A percentile compares a stretch with the other conserved stretches of the same genome.
Conservation (phyloP, 805 yeast species). For the Cyberlindnera sargentensis region DNA sequence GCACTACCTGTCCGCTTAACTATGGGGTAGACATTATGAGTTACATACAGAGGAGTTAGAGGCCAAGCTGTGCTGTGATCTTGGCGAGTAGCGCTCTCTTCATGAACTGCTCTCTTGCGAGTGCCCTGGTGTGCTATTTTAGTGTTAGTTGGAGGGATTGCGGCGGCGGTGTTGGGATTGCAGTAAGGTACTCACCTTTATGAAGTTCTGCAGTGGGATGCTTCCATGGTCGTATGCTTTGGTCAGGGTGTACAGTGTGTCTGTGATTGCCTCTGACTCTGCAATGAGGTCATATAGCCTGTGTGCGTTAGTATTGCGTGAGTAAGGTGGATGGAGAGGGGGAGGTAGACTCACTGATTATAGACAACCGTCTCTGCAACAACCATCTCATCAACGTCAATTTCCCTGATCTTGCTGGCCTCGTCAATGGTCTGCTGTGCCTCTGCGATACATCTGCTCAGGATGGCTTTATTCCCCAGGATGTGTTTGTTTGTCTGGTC, state of each 20-base stretch:
- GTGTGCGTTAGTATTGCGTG: constrained; percentile 1
- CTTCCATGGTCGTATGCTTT: constrained; percentile 45
- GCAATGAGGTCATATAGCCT: constrained; percentile 51
- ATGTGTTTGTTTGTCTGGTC: constrained; percentile 21
- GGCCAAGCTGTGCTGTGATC: constrained; percentile 19
- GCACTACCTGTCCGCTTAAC: no score
- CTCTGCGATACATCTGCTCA: constrained; percentile 23
- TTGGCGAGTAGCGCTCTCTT: constrained; percentile 41
- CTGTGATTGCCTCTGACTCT: constrained; percentile 65
- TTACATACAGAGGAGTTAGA: no score
- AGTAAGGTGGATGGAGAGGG: not conserved
- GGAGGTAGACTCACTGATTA: constrained; percentile 34
- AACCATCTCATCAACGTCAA: constrained; percentile 36
- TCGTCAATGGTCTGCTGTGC: constrained; percentile 27
- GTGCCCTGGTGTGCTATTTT: constrained; percentile 34
- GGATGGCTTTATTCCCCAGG: constrained; percentile 22
- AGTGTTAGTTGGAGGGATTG: constrained; percentile 27
- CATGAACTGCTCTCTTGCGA: constrained; percentile 60
- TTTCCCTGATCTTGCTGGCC: constrained; percentile 25
- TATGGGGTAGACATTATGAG: no score
- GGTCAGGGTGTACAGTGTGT: constrained; percentile 52
- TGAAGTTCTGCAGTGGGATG: constrained; percentile 35
- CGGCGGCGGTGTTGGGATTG: no score
- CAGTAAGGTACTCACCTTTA: constrained; percentile 22
- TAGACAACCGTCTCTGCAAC: constrained; percentile 46